Conservation (phyloP, 306 rosid species). For the Arachis hypogaea region DNA sequence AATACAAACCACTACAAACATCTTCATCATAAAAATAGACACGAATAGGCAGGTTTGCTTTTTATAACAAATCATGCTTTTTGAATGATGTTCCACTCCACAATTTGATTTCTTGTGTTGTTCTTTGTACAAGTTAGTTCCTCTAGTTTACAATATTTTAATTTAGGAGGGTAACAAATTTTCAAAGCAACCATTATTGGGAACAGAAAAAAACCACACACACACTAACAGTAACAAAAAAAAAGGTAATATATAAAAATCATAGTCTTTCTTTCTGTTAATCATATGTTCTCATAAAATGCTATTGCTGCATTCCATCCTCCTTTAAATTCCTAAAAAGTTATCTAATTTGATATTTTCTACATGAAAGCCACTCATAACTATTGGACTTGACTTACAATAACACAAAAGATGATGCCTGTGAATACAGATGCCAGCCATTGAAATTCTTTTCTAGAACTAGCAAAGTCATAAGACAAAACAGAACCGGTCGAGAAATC, state of each 20-base stretch:
- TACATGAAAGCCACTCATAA: constrained; percentile 19
- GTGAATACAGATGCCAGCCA: constrained; percentile 60
- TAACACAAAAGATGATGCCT: constrained; percentile 66
- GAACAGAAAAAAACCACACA: no score
- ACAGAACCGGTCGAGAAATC: constrained; percentile 40
- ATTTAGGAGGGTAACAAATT: no score
- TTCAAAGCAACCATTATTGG: no score
- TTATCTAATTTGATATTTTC: constrained; percentile 6
- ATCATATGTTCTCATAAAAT: constrained; percentile 3
- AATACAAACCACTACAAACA: neutral
- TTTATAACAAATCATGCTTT: constrained; percentile 10
- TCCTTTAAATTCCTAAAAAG: constrained; percentile 12
- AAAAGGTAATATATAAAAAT: neutral
- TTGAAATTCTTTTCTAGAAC: constrained; percentile 58
- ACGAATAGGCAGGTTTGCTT: neutral
- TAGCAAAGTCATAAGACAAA: constrained; percentile 43
- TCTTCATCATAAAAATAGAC: neutral
- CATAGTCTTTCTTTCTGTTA: neutral
- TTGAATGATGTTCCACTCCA: neutral
- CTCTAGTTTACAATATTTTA: no score
- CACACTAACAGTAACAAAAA: no score
- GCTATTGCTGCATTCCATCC: constrained; percentile 6
- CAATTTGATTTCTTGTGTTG: constrained; percentile 5
- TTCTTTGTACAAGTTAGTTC: no score
- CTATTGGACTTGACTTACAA: constrained; percentile 59